Evolutionary conservation across 768 basidiomycete species (phyloP).

Genomic region (Suillus paluster): DNA sequence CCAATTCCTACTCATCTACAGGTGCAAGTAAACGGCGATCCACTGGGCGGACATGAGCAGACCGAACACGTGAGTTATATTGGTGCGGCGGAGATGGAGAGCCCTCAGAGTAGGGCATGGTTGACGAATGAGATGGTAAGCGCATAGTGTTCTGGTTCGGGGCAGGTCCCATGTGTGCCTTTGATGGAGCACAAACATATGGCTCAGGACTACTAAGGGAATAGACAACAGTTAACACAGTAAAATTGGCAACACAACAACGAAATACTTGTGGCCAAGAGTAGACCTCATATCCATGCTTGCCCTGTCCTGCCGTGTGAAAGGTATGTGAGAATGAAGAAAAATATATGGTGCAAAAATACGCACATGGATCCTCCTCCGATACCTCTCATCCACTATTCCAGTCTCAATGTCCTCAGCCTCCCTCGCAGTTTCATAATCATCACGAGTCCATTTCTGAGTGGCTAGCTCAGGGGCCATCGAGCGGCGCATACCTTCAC

Average conservation of each 20-base stretch:
- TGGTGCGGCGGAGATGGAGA: background rate
- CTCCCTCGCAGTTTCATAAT: background rate
- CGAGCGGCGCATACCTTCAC: background rate
- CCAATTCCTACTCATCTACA: background rate
- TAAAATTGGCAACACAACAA: background rate
- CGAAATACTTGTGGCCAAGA: background rate
- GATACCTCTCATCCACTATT: background rate
- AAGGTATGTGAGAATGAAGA: conserved; percentile 2
- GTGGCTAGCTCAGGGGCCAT: background rate
- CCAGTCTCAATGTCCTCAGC: background rate
- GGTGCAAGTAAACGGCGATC: background rate
- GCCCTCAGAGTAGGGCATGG: background rate
- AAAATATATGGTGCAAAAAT: background rate
- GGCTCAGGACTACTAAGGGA: background rate
- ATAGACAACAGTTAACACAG: background rate
- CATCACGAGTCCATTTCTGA: background rate
- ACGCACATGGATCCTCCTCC: background rate
- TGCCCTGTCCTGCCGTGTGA: background rate
- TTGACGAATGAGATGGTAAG: background rate
- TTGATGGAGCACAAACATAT: background rate
- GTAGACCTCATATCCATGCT: background rate
- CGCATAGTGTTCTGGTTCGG: background rate
- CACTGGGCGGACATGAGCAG: conserved; percentile 3
- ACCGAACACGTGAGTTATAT: background rate
- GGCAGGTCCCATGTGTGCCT: conserved; percentile 1